Evolutionary conservation across 2,329 filamentous ascomycete species (phyloP), one percentile per base, ranked within the genome.

Genomic region (Leptoxyphium fumago): DNA sequence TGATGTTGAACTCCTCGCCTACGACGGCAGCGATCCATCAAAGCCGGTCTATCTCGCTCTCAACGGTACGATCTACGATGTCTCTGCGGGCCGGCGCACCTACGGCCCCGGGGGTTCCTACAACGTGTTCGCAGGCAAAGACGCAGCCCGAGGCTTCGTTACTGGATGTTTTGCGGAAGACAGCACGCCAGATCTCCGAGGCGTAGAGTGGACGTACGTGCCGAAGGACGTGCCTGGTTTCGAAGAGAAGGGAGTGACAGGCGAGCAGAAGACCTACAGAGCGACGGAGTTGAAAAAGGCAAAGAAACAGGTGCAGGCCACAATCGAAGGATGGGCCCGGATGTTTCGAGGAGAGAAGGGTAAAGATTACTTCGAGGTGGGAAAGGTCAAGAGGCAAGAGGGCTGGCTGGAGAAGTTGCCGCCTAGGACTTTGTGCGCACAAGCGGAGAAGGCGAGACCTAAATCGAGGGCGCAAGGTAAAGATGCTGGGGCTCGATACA

Each of bases 81-180:
- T 93, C 36, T 75, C 76, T n/a, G 65, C 72, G 28, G 79, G 78
- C 43, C 62, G 61, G 9, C 50, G 52, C 28, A 50, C 60, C 46
- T 72, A 72, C 71, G 75, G 53, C 63, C 73, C 88, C 0, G 87
- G 86, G 26, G 91, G 88, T 4, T 78, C 78, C 32, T 98, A 98
- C 70, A 73, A 80, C 56, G 80, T 82, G 66, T 94, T 98, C 63
- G 77, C 87, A 0, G 91, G 89, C 48, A 73, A 74, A 49, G 91
- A 98, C 64, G 88, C 89, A 29, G 78, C 83, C 11, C 81, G 91
- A 41, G 86, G 81, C 15, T 98, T 87, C 63, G 79, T 98, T 15
- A 96, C 91, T 2, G 86, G 85, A 14, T 98, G 91, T 64, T 98
- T 98, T 67, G 69, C 76, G 34, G 81, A 86, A 50, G 91, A 98